Base-by-base conservation (phyloP, 192 early-diverging fungal genomes). In the Physocladia obscura region DNA sequence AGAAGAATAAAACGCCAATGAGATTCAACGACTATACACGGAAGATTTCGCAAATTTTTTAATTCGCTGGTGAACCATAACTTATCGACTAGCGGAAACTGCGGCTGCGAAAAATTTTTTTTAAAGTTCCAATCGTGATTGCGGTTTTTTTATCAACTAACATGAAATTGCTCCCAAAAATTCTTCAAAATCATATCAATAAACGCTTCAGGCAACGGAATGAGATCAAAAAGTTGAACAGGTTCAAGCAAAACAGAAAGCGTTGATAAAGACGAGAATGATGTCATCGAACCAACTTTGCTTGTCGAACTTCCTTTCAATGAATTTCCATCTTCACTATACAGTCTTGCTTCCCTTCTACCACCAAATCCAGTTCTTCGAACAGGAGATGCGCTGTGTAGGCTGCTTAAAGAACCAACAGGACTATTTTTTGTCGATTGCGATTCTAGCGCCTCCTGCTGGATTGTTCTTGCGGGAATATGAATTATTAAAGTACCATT, bases 161-260 rank as follows among this genome's bases (percentile, higher is more conserved):
- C 60, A 47, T 62, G 60, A 62, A 62, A 62, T 27, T 62, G 60
- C 39, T 62, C 60, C 60, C 60, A 62, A 47, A 62, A 62, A 44
- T 62, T 62, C 21, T 62, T 39, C 6, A 62, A 27, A 47, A 62
- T 62, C 24, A 48, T 37, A 37, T 62, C 60, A n/a, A 62, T 44
- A n/a, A 62, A 27, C 17, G 39, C 60, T 15, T 62, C 32, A 2
- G 36, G 38, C 8, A 62, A 29, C 19, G 60, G 60, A 62, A 62
- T 62, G 21, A 62, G 26, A 6, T 62, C 60, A 6, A 22, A 2
- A 19, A 62, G 29, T 39, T 31, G 8, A 11, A 47, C 21, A 11
- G 13, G 8, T n/a, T n/a, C n/a, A n/a, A n/a, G n/a, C n/a, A n/a
- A n/a, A n/a, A n/a, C n/a, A n/a, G n/a, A n/a, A n/a, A n/a, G n/a